Evolutionary conservation across 768 basidiomycete genomes (phyloP), one percentile per base, ranked within the genome.

Genomic region (Lyophyllum decastes): DNA sequence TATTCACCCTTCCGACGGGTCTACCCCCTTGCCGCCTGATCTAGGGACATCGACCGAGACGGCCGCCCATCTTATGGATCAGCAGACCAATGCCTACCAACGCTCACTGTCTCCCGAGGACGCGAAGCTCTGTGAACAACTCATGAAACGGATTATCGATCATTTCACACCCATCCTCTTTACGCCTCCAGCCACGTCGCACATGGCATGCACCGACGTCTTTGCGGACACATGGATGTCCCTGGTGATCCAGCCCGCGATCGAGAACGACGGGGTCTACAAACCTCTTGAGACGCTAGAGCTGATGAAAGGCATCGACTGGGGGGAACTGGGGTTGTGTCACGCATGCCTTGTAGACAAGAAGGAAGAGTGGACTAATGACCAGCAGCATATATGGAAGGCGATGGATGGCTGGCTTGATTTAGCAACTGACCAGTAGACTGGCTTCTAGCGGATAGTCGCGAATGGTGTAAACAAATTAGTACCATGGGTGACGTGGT

Each of bases 91-190:
- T 48, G 35, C 49, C 41, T 34, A 63, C 59, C 38, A 59, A 63
- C 55, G 61, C 66, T 64, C 53, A 10, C 66, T 71, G 45, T 76
- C 72, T 46, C 70, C 61, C 40, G 46, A 64, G 52, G 64, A 77
- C 63, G 56, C 73, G 16, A 70, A 74, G 52, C 75, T 75, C 35
- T 85, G 83, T 62, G 72, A 70, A 60, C 64, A 64, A n/a, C 75
- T 88, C 33, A 81, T 87, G 79, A 72, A 73, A 7, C 68, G 67
- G 26, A 67, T 92, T 58, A 83, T 92, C 56, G 78, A 78, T 4
- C 79, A 88, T 67, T 90, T 91, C 66, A 87, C 88, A 0, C 88
- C 90, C 1, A 75, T 85, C 34, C 71, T 92, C 0, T 92, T 92
- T 68, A 89, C 89, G 1, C 82, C 87, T 25, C 80, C 86, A 4